Percentiles rank a stretch among this genome's conserved stretches.
Conservation (phyloP, 768 basidiomycete genomes). For the Kwoniella sp. region DNA sequence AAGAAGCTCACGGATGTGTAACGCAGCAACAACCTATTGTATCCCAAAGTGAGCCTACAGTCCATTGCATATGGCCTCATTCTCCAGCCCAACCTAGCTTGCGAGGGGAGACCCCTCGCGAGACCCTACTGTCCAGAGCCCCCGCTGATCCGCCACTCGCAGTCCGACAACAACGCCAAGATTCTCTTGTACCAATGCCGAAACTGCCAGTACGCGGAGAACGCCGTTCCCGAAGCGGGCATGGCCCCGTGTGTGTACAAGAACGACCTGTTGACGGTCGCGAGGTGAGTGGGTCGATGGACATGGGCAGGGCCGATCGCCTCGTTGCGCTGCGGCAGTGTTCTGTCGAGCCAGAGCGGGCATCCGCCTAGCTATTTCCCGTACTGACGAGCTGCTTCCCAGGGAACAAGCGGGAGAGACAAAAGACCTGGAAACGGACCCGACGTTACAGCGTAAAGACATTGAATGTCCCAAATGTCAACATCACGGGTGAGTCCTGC, state of each 20-base stretch:
- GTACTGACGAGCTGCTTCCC: background rate
- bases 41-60: constrained; percentile 57
- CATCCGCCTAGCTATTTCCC: background rate
- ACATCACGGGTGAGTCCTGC: constrained; percentile 54
- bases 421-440: constrained; percentile 77
- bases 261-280: constrained; percentile 87
- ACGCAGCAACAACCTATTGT: constrained; percentile 77
- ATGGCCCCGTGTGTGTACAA: constrained; percentile 81
- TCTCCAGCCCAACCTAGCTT: too few species aligned
- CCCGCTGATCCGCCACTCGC: too few species aligned
- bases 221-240: constrained; percentile 55
- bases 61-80: too few species aligned
- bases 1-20: background rate
- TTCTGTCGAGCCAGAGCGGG: background rate
- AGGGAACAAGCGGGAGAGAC: constrained; percentile 94
- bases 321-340: too few species aligned
- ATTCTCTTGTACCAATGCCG: constrained; percentile 87
- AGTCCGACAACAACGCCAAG: constrained; percentile 78
- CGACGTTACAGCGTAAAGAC: constrained; percentile 84
- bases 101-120: too few species aligned
- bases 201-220: constrained; percentile 82
- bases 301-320: too few species aligned
- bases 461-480: constrained; percentile 78
- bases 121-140: too few species aligned
- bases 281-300: constrained; percentile 63